A percentile compares a stretch with the other conserved stretches of the same genome.
phyloP scores from a whole-genome alignment of 805 yeast species.

The Candida peoriensis region DNA sequence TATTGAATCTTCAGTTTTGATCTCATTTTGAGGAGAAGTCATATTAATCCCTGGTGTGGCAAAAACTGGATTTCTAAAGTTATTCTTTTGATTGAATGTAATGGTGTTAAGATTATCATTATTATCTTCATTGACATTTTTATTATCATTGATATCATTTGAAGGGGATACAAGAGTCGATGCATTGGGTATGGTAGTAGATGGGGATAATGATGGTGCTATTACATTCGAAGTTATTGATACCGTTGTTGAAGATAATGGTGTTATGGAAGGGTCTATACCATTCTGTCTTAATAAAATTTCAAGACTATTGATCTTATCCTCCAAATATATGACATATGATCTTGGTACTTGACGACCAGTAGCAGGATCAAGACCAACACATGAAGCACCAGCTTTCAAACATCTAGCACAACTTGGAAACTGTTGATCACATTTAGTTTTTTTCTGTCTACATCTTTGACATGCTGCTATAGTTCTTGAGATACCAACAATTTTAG shows the following conservation, averaged over 20 bases:
- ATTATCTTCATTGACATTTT: no score
- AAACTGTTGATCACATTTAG: slow-evolving; percentile 54
- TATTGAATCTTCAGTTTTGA: slow-evolving; percentile 17
- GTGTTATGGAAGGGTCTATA: slow-evolving; percentile 26
- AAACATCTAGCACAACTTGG: slow-evolving; percentile 55
- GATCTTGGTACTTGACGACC: slow-evolving; percentile 84
- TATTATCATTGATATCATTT: background rate
- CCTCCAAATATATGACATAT: slow-evolving; percentile 68
- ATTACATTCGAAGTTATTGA: background rate
- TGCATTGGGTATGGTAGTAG: background rate
- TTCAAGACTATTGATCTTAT: slow-evolving; percentile 54
- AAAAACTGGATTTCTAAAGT: background rate
- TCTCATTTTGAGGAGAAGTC: slow-evolving; percentile 7
- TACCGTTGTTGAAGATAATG: slow-evolving; percentile 2
- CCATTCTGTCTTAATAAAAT: slow-evolving; percentile 40
- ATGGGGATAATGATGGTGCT: background rate
- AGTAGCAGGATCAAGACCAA: slow-evolving; percentile 82
- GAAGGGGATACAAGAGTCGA: background rate
- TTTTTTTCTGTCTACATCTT: slow-evolving; percentile 67
- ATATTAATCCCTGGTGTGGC: slow-evolving; percentile 1
- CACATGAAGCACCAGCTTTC: slow-evolving; percentile 65
- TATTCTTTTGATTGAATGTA: background rate
- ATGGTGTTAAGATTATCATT: no score
- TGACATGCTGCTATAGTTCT: slow-evolving; percentile 81
- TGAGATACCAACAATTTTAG: slow-evolving; percentile 39